Conservation (phyloP, 495 filamentous ascomycete genomes). For the Podospora pseudocomata region DNA sequence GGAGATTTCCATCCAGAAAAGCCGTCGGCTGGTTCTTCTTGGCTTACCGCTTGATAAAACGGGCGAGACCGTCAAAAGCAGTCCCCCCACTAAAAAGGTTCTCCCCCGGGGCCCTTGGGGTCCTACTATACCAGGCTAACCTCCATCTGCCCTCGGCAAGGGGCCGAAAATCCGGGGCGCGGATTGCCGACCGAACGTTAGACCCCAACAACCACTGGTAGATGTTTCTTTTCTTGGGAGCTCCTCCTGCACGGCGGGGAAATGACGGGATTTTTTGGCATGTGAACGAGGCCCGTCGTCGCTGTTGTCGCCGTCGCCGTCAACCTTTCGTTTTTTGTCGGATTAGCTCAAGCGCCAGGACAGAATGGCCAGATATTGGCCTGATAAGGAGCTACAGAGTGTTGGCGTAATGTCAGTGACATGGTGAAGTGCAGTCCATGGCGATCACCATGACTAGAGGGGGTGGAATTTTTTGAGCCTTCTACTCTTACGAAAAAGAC, state of each 20-base stretch:
- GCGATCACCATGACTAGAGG: background rate
- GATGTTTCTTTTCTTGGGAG: background rate
- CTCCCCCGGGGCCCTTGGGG: background rate
- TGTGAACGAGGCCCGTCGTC: background rate
- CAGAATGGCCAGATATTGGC: background rate
- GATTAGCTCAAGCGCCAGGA: background rate
- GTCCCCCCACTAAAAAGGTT: background rate
- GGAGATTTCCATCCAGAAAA: constrained; percentile 5
- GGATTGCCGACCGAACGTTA: constrained; percentile 1
- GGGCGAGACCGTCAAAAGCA: background rate
- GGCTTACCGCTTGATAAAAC: background rate
- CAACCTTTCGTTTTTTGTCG: background rate
- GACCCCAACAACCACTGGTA: background rate
- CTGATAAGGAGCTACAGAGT: background rate
- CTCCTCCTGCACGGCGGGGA: background rate
- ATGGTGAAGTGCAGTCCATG: background rate
- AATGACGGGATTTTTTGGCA: background rate
- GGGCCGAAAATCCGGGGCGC: constrained; percentile 7
- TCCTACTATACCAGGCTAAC: background rate
- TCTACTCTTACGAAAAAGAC: background rate
- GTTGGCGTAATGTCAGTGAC: background rate
- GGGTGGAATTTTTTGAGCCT: background rate
- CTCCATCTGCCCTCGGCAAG: constrained; percentile 7
- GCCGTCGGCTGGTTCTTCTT: background rate
- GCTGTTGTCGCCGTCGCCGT: background rate